Percentiles rank a stretch among this genome's conserved stretches.
Evolutionary conservation across 352 stramenopile genomes (phyloP).

Genomic region (Pythium vanterpoolii): DNA sequence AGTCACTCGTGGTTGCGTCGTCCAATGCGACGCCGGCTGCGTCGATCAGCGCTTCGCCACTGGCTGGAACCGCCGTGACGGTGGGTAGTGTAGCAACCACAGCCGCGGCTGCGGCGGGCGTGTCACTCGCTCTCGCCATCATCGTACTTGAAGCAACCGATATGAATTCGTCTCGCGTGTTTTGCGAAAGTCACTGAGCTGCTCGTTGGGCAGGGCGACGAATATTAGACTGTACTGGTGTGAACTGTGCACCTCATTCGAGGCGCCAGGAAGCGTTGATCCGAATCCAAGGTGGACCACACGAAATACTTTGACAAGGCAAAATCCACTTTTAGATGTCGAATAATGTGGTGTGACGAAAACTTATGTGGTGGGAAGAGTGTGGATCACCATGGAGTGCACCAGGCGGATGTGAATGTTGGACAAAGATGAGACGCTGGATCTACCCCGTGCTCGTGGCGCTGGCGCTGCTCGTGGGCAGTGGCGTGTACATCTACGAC

Average conservation of each 20-base stretch:
- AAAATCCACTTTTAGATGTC: background rate
- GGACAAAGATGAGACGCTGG: slow-evolving; percentile 11
- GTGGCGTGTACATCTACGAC: slow-evolving; percentile 28
- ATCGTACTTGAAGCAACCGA: slow-evolving; percentile 11
- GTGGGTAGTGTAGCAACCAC: background rate
- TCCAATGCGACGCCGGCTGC: slow-evolving; percentile 37
- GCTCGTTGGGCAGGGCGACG: no score
- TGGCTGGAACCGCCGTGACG: background rate
- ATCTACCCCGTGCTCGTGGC: slow-evolving; percentile 11
- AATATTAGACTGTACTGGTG: background rate
- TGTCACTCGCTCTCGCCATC: slow-evolving; percentile 7
- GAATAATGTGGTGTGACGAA: slow-evolving; percentile 14
- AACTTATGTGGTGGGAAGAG: background rate
- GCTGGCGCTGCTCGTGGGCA: slow-evolving; percentile 10
- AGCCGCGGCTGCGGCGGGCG: background rate
- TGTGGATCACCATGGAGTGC: background rate
- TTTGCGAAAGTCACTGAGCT: slow-evolving; percentile 5
- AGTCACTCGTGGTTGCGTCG: slow-evolving; percentile 28
- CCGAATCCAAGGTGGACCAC: slow-evolving; percentile 6
- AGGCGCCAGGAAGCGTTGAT: slow-evolving; percentile 1
- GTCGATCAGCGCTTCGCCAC: slow-evolving; percentile 34
- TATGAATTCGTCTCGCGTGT: background rate
- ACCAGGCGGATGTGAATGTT: background rate
- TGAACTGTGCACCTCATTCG: slow-evolving; percentile 19
- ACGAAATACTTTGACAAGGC: background rate